Conservation (phyloP, 164 flowering plant genomes). For the Litsea cubeba region DNA sequence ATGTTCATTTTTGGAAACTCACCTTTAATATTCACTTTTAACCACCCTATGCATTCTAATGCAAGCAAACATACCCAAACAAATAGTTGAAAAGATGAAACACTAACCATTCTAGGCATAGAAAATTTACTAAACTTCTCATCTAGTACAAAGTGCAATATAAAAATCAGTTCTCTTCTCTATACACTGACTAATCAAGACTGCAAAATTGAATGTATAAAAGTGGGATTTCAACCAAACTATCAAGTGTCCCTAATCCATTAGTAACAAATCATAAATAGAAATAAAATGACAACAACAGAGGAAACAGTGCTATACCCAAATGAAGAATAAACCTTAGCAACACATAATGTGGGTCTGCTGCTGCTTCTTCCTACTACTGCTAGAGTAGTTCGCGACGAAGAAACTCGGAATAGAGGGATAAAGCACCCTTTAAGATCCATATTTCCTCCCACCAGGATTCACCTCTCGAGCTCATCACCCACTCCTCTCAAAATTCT, state of each 20-base stretch:
- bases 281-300: neutral
- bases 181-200: neutral
- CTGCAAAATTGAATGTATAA: neutral
- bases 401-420: slow-evolving; percentile 16
- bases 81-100: neutral
- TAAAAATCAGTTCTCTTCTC: neutral
- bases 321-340: slow-evolving; percentile 18
- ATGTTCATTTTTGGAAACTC: too few species aligned
- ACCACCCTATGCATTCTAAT: too few species aligned
- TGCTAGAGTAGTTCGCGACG: slow-evolving; percentile 1
- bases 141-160: neutral
- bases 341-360: slow-evolving; percentile 2
- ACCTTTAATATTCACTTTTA: too few species aligned
- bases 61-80: too few species aligned
- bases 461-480: slow-evolving; percentile 11
- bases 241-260: neutral
- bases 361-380: slow-evolving; percentile 5
- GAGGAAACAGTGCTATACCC: slow-evolving; percentile 11
- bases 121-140: neutral
- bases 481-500: neutral
- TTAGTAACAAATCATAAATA: neutral
- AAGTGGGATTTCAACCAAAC: neutral
- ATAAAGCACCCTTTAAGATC: slow-evolving; percentile 17
- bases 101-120: neutral
- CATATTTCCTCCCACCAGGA: slow-evolving; percentile 7